phyloP scores from a whole-genome alignment of 2,329 filamentous ascomycete species.

The Ophiocordyceps australis region DNA sequence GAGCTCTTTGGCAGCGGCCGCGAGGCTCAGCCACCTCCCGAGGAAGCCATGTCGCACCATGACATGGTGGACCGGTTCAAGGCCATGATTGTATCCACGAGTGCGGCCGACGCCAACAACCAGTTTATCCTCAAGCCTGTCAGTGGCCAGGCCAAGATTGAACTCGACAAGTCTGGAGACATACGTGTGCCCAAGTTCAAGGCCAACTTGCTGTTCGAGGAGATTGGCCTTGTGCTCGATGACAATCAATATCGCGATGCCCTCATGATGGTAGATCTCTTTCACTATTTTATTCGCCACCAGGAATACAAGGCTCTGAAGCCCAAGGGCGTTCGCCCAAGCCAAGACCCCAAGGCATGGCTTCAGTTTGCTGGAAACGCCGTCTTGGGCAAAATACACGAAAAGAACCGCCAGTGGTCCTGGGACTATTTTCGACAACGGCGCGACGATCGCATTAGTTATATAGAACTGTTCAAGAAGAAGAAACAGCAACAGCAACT shows the following conservation, averaged over 20 bases:
- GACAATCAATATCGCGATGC: constrained; percentile 95
- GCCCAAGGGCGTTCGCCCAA: constrained; percentile 62
- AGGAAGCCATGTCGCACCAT: constrained; percentile 48
- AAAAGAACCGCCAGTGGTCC: constrained; percentile 81
- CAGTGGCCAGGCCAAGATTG: constrained; percentile 83
- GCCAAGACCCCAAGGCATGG: constrained; percentile 87
- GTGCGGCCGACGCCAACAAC: constrained; percentile 41
- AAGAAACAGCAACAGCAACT: constrained; percentile 61
- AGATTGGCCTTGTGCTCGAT: constrained; percentile 93
- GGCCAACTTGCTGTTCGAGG: constrained; percentile 81
- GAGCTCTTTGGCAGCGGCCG: constrained; percentile 66
- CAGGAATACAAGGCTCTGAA: constrained; percentile 92
- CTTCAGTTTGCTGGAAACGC: constrained; percentile 79
- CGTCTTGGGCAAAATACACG: constrained; percentile 84
- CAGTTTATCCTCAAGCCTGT: constrained; percentile 96
- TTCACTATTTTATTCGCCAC: constrained; percentile 95
- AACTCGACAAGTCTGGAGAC: constrained; percentile 84
- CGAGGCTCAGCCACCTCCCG: constrained; percentile 29
- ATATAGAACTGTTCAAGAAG: constrained; percentile 94
- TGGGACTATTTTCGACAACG: constrained; percentile 93
- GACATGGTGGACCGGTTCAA: constrained; percentile 65
- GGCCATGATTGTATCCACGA: constrained; percentile 58
- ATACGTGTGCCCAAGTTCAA: constrained; percentile 70
- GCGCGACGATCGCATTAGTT: constrained; percentile 71
- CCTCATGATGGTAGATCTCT: constrained; percentile 94